Conservation (phyloP, 2,329 filamentous ascomycete genomes). For the Leptographium procerum region DNA sequence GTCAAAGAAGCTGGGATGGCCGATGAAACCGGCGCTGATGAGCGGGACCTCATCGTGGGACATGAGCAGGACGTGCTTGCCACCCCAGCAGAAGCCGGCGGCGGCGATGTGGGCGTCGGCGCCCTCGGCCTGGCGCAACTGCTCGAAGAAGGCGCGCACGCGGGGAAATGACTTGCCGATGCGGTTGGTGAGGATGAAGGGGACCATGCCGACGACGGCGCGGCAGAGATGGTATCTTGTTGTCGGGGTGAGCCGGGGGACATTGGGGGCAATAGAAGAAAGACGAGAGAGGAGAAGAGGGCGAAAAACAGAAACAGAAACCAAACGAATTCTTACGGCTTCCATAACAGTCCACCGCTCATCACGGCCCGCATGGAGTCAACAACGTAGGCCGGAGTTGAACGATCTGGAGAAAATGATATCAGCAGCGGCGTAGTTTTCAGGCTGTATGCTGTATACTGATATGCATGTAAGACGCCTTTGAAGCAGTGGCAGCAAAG, state of each 20-base stretch:
- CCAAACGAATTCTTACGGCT: constrained; percentile 16
- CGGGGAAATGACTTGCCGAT: constrained; percentile 20
- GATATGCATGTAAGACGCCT: too few species aligned
- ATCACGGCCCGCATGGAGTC: constrained; percentile 17
- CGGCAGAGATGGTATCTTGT: constrained; percentile 17
- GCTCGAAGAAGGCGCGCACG: constrained; percentile 25
- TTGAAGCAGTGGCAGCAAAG: too few species aligned
- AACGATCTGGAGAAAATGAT: constrained; percentile 13
- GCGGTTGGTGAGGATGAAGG: constrained; percentile 21
- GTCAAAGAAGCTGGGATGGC: constrained; percentile 37
- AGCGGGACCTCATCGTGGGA: constrained; percentile 27
- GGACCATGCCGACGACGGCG: constrained; percentile 17
- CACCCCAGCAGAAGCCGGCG: constrained; percentile 55
- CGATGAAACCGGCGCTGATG: constrained; percentile 40
- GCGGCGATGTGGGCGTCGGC: constrained; percentile 29
- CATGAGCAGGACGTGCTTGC: constrained; percentile 40
- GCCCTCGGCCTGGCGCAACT: constrained; percentile 22
- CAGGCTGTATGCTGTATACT: too few species aligned
- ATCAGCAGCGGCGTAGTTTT: background rate
- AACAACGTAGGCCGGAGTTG: constrained; percentile 21
- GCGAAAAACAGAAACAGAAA: background rate
- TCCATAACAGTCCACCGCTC: constrained; percentile 15
- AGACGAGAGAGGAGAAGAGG: background rate
- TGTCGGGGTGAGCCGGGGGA: background rate
- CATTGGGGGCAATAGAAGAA: background rate